These are phyloP conservation scores for Hygrophila difformis DNA, from an alignment of 257 asterid species.

Conservation along the genomic window DNA sequence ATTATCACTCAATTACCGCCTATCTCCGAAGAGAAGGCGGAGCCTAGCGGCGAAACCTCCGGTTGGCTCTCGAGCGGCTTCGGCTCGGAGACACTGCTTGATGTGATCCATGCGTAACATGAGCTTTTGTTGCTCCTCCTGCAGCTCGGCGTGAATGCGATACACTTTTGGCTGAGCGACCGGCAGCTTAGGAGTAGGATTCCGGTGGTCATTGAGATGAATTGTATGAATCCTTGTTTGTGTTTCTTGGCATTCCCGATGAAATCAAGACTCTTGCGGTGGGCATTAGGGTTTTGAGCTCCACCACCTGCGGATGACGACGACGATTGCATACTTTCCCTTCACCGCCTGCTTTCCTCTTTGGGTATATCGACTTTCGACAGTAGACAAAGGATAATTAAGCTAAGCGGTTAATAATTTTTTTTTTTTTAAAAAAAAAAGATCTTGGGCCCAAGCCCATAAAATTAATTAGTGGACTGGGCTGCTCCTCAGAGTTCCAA, in stretches of 20 bases:
- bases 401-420: too few relatives aligned
- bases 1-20: slow-evolving; percentile 27
- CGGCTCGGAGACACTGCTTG: slow-evolving; percentile 56
- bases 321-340: slow-evolving; percentile 26
- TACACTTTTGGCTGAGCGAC: slow-evolving; percentile 78
- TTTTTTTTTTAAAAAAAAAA: too few relatives aligned
- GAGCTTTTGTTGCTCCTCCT: slow-evolving; percentile 49
- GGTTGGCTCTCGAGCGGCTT: slow-evolving; percentile 67
- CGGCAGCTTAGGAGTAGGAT: slow-evolving; percentile 54
- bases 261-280: slow-evolving; percentile 28
- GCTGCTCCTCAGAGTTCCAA: too few relatives aligned
- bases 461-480: too few relatives aligned
- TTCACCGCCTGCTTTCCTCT: background rate
- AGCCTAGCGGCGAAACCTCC: slow-evolving; percentile 74
- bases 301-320: slow-evolving; percentile 31
- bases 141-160: slow-evolving; percentile 44
- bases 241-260: slow-evolving; percentile 43
- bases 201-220: slow-evolving; percentile 64
- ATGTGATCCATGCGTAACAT: slow-evolving; percentile 47
- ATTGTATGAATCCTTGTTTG: slow-evolving; percentile 52
- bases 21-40: slow-evolving; percentile 57
- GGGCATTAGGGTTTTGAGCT: slow-evolving; percentile 22
- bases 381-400: too few relatives aligned
- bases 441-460: too few relatives aligned
- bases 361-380: too few relatives aligned